Percentiles rank a stretch among this genome's conserved stretches.
These are phyloP conservation scores for Mycena filopes DNA, from an alignment of 768 basidiomycete genomes.

Conservation along the genomic window DNA sequence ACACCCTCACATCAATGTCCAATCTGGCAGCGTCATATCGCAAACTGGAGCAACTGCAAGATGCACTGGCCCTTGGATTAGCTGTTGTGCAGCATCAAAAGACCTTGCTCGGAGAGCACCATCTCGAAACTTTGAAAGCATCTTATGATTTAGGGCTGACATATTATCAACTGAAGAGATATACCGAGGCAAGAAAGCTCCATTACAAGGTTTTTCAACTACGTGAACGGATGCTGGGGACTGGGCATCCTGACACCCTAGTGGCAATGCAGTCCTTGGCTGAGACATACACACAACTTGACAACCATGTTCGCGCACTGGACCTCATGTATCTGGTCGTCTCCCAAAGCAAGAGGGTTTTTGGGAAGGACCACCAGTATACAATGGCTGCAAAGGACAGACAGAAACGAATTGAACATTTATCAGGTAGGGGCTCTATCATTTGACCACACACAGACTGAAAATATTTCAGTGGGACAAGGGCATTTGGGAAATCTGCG, in stretches of 20 bases:
- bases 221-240: too few relatives aligned
- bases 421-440: too few relatives aligned
- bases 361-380: background rate
- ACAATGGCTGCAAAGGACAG: background rate
- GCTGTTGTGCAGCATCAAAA: background rate
- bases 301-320: background rate
- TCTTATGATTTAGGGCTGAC: conserved; percentile 2
- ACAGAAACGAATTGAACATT: too few relatives aligned
- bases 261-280: conserved; percentile 14
- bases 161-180: background rate
- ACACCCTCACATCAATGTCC: conserved; percentile 12
- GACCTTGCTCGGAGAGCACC: background rate
- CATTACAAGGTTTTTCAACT: background rate
- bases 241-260: conserved; percentile 5
- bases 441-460: too few relatives aligned
- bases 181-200: background rate
- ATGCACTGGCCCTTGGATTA: background rate
- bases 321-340: background rate
- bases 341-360: background rate
- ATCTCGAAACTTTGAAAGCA: conserved; percentile 4
- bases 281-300: background rate
- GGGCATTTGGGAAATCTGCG: too few relatives aligned
- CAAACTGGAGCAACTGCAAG: background rate
- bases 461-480: too few relatives aligned
- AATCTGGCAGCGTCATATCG: conserved; percentile 6